Evolutionary conservation across 2,329 filamentous ascomycete genomes (phyloP).

Genomic region (Cyclaneusma minus): DNA sequence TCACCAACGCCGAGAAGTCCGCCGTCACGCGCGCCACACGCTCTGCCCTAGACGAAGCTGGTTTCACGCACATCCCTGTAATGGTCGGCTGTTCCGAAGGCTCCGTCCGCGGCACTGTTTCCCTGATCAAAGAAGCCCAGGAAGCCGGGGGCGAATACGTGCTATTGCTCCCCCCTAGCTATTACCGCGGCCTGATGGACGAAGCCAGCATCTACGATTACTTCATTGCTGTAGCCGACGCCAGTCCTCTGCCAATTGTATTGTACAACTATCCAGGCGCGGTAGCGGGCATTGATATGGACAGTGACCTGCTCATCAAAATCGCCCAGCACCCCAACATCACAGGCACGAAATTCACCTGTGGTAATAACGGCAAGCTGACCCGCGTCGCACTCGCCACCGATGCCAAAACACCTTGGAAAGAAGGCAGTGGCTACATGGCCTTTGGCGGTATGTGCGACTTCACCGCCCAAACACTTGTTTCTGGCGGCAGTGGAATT

Average conservation of each 20-base stretch:
- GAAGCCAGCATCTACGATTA: constrained; percentile 62
- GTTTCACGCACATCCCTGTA: constrained; percentile 61
- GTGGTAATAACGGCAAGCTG: constrained; percentile 78
- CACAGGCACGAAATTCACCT: constrained; percentile 81
- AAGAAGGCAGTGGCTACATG: constrained; percentile 54
- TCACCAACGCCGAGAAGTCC: constrained; percentile 61
- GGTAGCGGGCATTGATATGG: constrained; percentile 47
- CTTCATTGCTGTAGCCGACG: constrained; percentile 46
- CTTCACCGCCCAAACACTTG: constrained; percentile 70
- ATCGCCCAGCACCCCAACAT: constrained; percentile 73
- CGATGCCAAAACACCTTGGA: constrained; percentile 50
- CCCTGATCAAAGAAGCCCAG: constrained; percentile 51
- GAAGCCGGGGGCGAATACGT: constrained; percentile 65
- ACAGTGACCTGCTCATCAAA: constrained; percentile 71
- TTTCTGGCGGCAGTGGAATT: constrained; percentile 67
- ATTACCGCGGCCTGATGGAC: constrained; percentile 60
- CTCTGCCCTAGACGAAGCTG: constrained; percentile 67
- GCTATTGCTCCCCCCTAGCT: constrained; percentile 65
- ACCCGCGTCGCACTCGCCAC: constrained; percentile 64
- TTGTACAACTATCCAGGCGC: constrained; percentile 41
- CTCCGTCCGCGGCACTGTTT: constrained; percentile 66
- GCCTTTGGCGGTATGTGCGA: constrained; percentile 80
- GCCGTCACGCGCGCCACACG: constrained; percentile 64
- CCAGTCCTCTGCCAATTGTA: constrained; percentile 31
- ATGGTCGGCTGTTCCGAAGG: constrained; percentile 72